These are phyloP conservation scores for Sugiyamaella castrensis DNA, from an alignment of 1,139 yeast genomes.

Conservation along the genomic window DNA sequence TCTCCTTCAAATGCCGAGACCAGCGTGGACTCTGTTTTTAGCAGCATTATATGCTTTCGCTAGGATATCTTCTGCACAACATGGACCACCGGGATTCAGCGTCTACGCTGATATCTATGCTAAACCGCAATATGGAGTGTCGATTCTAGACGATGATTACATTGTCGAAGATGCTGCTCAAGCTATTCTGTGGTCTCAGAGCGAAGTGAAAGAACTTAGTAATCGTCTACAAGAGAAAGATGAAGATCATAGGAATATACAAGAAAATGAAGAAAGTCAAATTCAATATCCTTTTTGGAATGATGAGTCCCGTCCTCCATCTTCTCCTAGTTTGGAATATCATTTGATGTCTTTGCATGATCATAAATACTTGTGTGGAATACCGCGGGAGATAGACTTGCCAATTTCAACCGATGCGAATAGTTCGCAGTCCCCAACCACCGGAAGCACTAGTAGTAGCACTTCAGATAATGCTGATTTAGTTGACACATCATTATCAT, in stretches of 20 bases:
- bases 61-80: neutral
- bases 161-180: slow-evolving; percentile 7
- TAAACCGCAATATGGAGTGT: slow-evolving; percentile 21
- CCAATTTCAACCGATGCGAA: neutral
- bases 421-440: too few relatives aligned
- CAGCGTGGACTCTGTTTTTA: too few relatives aligned
- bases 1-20: too few relatives aligned
- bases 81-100: slow-evolving; percentile 15
- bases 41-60: neutral
- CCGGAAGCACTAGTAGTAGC: too few relatives aligned
- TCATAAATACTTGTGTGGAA: slow-evolving; percentile 18
- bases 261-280: neutral
- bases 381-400: slow-evolving; percentile 11
- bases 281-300: too few relatives aligned
- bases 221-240: too few relatives aligned
- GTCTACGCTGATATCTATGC: slow-evolving; percentile 23
- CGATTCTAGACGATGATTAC: slow-evolving; percentile 7
- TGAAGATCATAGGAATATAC: too few relatives aligned
- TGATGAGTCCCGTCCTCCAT: too few relatives aligned
- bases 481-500: too few relatives aligned
- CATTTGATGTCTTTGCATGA: slow-evolving; percentile 18
- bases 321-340: slow-evolving; percentile 7
- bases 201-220: neutral
- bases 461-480: too few relatives aligned
- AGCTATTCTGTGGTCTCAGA: slow-evolving; percentile 1